Percentiles rank a stretch among this genome's conserved stretches.
These are phyloP conservation scores for Boletales sp. DNA, from an alignment of 768 basidiomycete species.

Conservation along the genomic window DNA sequence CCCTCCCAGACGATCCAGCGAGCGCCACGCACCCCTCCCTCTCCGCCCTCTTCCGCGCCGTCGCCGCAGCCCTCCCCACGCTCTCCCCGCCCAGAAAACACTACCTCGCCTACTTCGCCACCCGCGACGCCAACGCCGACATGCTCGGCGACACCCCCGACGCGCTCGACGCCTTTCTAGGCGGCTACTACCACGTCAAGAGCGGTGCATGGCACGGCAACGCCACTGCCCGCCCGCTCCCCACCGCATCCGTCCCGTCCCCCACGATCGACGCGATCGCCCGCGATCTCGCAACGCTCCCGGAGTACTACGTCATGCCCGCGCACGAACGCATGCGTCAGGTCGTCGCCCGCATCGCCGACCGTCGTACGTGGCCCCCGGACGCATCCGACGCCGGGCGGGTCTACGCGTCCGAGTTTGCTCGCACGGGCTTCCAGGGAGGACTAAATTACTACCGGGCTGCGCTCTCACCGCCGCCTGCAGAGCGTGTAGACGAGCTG, in stretches of 20 bases:
- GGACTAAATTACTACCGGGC: constrained; percentile 56
- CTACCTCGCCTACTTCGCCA: constrained; percentile 50
- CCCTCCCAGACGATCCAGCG: constrained; percentile 3
- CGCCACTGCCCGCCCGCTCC: constrained; percentile 34
- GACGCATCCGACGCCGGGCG: constrained; percentile 39
- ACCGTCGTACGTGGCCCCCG: constrained; percentile 43
- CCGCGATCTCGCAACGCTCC: constrained; percentile 39
- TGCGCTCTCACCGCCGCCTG: constrained; percentile 28
- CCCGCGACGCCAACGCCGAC: constrained; percentile 44
- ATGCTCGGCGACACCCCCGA: constrained; percentile 28
- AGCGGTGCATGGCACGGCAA: constrained; percentile 51
- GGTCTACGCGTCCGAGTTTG: constrained; percentile 49
- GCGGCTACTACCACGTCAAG: constrained; percentile 44
- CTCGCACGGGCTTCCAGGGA: constrained; percentile 59
- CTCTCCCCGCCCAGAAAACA: constrained; percentile 55
- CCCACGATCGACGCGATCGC: constrained; percentile 24
- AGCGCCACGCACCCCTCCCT: constrained; percentile 8
- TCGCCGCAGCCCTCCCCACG: constrained; percentile 28
- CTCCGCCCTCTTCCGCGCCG: neutral
- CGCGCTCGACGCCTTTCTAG: constrained; percentile 21
- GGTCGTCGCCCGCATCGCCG: constrained; percentile 35
- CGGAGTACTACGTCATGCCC: constrained; percentile 63
- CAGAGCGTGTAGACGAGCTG: constrained; percentile 37
- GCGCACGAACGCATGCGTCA: constrained; percentile 51
- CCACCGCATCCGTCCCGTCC: constrained; percentile 21